Evolutionary conservation across 306 rosid genomes (phyloP).

Genomic region (Ziziphus jujuba): DNA sequence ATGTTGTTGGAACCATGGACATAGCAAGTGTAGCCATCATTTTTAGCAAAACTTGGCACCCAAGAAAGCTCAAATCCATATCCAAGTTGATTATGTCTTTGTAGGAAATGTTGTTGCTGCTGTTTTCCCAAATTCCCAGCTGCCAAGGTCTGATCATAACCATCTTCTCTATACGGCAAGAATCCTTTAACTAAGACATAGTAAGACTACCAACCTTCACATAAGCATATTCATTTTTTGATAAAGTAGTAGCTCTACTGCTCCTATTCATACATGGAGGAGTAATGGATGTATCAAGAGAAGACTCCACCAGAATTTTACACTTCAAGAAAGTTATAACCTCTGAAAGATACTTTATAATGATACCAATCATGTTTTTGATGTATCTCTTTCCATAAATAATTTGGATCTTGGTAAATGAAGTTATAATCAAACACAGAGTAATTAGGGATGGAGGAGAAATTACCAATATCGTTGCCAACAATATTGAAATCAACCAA

Average conservation of each 20-base stretch:
- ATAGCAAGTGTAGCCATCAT: neutral
- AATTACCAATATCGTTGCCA: neutral
- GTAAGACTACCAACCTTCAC: neutral
- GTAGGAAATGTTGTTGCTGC: neutral
- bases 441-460: neutral
- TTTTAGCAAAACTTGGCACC: neutral
- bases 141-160: neutral
- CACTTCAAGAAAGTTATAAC: neutral
- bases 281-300: no score
- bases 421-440: neutral
- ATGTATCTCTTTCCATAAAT: neutral
- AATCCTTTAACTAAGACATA: neutral
- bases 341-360: neutral
- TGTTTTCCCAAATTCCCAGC: no score
- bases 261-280: no score
- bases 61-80: constrained; percentile 17
- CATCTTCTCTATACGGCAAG: neutral
- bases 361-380: no score
- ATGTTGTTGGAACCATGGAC: neutral
- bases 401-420: neutral
- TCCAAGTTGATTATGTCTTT: neutral
- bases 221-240: no score
- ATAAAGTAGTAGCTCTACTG: no score
- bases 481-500: constrained; percentile 14
- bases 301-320: no score